A percentile compares a stretch with the other conserved stretches of the same genome.
These are phyloP conservation scores for Puccinia coronata DNA, from an alignment of 1,284 basidiomycete species.

Conservation along the genomic window DNA sequence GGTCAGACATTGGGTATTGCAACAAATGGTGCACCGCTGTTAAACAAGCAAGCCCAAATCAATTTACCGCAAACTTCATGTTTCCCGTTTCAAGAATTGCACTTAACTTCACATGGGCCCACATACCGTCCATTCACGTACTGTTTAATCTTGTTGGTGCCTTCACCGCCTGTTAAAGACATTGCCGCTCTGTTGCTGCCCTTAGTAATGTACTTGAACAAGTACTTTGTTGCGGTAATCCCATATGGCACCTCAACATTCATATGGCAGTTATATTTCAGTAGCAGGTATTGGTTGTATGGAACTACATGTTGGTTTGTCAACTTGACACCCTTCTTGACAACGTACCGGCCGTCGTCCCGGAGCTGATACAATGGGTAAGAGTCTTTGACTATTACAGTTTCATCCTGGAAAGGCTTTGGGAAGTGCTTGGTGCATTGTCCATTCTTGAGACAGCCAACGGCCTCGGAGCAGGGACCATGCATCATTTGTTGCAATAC, in stretches of 20 bases:
- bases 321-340: not conserved
- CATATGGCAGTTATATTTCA: slow-evolving; percentile 62
- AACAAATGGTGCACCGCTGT: not conserved
- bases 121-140: slow-evolving; percentile 61
- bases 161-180: not conserved
- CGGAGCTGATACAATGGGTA: not conserved
- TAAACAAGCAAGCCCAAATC: not conserved
- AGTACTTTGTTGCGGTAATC: slow-evolving; percentile 61
- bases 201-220: slow-evolving; percentile 64
- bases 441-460: not conserved
- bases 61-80: not conserved
- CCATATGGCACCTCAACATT: slow-evolving; percentile 61
- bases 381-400: not conserved
- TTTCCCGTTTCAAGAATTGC: not conserved
- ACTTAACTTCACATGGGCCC: not conserved
- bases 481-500: slow-evolving; percentile 1
- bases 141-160: slow-evolving; percentile 58
- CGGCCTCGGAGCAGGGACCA: not conserved
- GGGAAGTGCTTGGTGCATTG: slow-evolving; percentile 12
- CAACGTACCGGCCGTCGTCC: not conserved
- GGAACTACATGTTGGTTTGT: slow-evolving; percentile 59
- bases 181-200: slow-evolving; percentile 60
- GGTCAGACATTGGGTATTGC: not conserved
- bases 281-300: slow-evolving; percentile 58
- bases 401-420: not conserved